Percentiles rank a stretch among this genome's conserved stretches.
Evolutionary conservation across 169 alveolate genomes (phyloP).

Genomic region (Plasmodium reichenowi): DNA sequence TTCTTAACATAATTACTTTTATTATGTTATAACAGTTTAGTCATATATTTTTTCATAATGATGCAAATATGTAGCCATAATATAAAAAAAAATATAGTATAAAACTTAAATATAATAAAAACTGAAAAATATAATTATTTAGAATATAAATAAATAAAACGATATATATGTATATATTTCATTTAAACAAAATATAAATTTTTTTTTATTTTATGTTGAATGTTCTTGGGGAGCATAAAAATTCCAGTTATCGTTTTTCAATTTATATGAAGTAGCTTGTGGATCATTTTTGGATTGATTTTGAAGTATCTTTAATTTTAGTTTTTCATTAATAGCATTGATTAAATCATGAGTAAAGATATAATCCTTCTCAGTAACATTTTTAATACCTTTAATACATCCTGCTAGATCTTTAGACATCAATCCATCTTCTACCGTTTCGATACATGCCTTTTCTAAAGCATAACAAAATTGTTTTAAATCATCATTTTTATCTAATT

Average conservation of each 20-base stretch:
- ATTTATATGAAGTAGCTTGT: constrained; percentile 49
- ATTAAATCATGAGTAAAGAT: constrained; percentile 78
- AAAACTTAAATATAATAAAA: neutral
- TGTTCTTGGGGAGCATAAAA: constrained; percentile 84
- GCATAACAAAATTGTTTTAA: constrained; percentile 89
- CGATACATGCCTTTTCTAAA: constrained; percentile 91
- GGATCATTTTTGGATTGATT: constrained; percentile 57
- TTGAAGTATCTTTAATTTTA: constrained; percentile 63
- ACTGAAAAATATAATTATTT: neutral
- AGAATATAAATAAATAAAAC: neutral
- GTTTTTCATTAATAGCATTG: constrained; percentile 79
- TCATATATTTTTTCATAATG: too few relatives aligned
- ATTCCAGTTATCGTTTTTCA: constrained; percentile 81
- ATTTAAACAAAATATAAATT: too few relatives aligned
- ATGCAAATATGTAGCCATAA: too few relatives aligned
- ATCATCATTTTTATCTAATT: constrained; percentile 90
- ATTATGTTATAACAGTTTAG: too few relatives aligned
- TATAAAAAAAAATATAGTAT: too few relatives aligned
- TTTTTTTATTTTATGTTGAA: constrained; percentile 31
- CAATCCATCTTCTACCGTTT: constrained; percentile 92
- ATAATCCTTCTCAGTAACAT: constrained; percentile 78
- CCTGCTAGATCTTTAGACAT: constrained; percentile 95
- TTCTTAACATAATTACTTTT: too few relatives aligned
- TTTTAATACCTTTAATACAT: constrained; percentile 62
- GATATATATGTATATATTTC: neutral